Base-by-base conservation (phyloP, 768 basidiomycete genomes). In the Hemileccinum rubropunctum region DNA sequence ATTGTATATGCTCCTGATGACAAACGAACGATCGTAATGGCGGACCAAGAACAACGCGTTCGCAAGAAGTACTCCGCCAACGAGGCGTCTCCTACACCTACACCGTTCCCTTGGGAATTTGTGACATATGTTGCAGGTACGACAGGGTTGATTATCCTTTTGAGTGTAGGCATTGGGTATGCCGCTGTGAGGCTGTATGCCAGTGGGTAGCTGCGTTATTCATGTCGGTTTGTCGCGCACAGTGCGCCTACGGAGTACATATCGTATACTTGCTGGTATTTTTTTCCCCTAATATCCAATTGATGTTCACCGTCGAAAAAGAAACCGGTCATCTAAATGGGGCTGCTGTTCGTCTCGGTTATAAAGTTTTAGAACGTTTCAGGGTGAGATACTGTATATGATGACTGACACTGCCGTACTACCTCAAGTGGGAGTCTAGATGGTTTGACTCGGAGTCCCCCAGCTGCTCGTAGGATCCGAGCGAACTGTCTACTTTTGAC, bases 1-100 rank as follows among this genome's bases (percentile, higher is more conserved):
- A 56, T 69, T 28, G 57, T 67, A 3, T 73, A 80, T 54, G 71
- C 85, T 63, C 61, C 73, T 3, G 39, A 59, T 21, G 87, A 90
- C 64, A 74, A 81, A 13, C 82, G 88, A 15, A 74, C 82, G 2
- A 66, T 66, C 4, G 73, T 88, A 26, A 68, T 79, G 32, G 60
- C 72, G 28, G 48, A 65, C 34, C 73, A 80, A 55, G 71, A 81
- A 55, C 66, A 75, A 55, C 68, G 71, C 45, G 73, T 76, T 18
- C 54, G 66, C 5, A 68, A 65, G 15, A 65, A 58, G 45, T 54
- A 20, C 1, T 53, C 59, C 51, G 47, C 53, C 27, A 48, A 48
- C 37, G 47, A 43, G 43, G n/a, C 42, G 8, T 28, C 53, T 8
- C 46, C 51, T 1, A 6, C 49, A 28, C 20, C 52, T 2, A 42